Conservation (phyloP, 2,329 filamentous ascomycete species). For the Ciborinia camelliae region DNA sequence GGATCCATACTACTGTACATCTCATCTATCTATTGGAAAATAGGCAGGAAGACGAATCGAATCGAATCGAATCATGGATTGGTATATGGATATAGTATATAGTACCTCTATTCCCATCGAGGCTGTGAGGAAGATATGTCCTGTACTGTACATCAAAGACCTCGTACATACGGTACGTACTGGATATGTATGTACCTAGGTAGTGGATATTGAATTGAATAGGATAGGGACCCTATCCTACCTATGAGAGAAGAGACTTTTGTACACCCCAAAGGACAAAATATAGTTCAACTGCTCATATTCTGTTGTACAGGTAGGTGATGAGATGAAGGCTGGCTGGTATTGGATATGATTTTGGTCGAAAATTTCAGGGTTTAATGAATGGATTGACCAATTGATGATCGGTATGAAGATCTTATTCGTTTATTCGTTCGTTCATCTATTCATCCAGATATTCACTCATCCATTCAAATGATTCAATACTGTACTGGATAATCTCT, state of each 20-base stretch:
- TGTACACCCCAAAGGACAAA: too few species aligned
- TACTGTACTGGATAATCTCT: too few species aligned
- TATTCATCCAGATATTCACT: neutral
- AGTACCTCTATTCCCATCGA: slow-evolving; percentile 16
- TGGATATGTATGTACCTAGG: neutral
- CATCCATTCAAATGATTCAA: neutral
- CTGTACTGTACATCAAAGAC: too few species aligned
- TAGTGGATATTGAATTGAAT: neutral
- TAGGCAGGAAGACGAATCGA: slow-evolving; percentile 16
- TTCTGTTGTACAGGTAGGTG: slow-evolving; percentile 12
- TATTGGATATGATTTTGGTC: neutral
- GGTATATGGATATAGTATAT: slow-evolving; percentile 7
- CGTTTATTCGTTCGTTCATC: neutral
- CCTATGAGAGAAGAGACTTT: slow-evolving; percentile 5
- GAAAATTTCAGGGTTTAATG: neutral
- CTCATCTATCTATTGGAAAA: slow-evolving; percentile 6
- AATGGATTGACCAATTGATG: slow-evolving; percentile 1
- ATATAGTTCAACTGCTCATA: too few species aligned
- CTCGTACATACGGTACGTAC: neutral
- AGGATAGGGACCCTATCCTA: neutral
- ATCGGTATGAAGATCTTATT: neutral
- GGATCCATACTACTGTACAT: too few species aligned
- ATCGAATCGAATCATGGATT: slow-evolving; percentile 7
- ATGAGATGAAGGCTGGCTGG: slow-evolving; percentile 2
- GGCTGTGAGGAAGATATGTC: slow-evolving; percentile 14